Conservation (phyloP, 306 rosid species). For the Citrullus amarus region DNA sequence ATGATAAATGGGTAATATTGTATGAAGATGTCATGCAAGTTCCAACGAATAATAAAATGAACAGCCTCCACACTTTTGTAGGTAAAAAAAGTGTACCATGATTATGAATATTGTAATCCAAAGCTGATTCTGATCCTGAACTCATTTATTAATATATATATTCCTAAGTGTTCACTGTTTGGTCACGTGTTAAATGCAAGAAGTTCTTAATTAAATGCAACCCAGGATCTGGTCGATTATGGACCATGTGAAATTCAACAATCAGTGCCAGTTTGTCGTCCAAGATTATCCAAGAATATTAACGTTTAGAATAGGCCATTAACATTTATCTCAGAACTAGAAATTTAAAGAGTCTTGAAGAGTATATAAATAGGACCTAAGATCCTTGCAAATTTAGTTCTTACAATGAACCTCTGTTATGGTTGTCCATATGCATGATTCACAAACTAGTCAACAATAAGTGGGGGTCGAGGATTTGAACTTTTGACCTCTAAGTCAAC, state of each 20-base stretch:
- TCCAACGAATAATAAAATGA: not conserved
- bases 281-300: not conserved
- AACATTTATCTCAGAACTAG: not conserved
- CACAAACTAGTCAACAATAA: not conserved
- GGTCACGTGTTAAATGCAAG: not conserved
- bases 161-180: not conserved
- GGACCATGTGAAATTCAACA: not conserved
- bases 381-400: not conserved
- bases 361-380: not conserved
- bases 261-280: not conserved
- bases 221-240: not conserved
- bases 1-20: conserved; percentile 3
- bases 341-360: not conserved
- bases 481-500: too few relatives aligned
- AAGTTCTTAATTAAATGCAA: not conserved
- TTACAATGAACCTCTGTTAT: not conserved
- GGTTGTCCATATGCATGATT: not conserved
- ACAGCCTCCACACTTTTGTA: not conserved
- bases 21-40: conserved; percentile 3
- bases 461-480: too few relatives aligned
- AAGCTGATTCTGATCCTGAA: not conserved
- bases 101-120: not conserved
- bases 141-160: not conserved
- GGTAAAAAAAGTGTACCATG: not conserved
- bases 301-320: not conserved